phyloP scores from a whole-genome alignment of 2,329 filamentous ascomycete species.

The Talaromyces sp. region DNA sequence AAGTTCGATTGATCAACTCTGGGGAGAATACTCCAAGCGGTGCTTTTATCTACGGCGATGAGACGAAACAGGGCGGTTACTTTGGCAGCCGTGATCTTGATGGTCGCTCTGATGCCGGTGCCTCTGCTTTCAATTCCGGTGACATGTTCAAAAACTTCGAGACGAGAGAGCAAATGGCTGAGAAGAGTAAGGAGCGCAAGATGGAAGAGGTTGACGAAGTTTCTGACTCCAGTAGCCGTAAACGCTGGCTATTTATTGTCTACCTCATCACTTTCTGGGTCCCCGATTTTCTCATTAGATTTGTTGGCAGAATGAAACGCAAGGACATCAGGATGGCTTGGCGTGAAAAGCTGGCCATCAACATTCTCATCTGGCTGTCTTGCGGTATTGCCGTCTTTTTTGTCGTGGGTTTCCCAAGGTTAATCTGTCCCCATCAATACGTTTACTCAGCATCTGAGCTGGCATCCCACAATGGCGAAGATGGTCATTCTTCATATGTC shows the following conservation, averaged over 20 bases:
- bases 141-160: constrained; percentile 99
- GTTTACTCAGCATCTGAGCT: constrained; percentile 79
- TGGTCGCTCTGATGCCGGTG: constrained; percentile 82
- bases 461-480: constrained; percentile 65
- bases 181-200: constrained; percentile 87
- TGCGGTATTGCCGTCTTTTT: constrained; percentile 79
- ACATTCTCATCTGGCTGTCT: constrained; percentile 89
- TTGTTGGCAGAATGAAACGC: constrained; percentile 76
- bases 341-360: constrained; percentile 97
- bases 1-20: constrained; percentile 50
- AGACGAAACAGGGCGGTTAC: constrained; percentile 68
- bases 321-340: constrained; percentile 90
- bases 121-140: constrained; percentile 81
- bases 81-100: constrained; percentile 78
- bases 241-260: constrained; percentile 83
- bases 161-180: constrained; percentile 87
- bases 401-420: constrained; percentile 76
- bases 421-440: constrained; percentile 88
- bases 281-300: constrained; percentile 75
- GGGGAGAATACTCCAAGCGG: constrained; percentile 46
- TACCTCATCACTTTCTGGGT: constrained; percentile 80
- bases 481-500: constrained; percentile 60
- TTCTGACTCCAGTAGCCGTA: constrained; percentile 70
- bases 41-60: constrained; percentile 61
- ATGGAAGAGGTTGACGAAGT: constrained; percentile 87